A percentile compares a stretch with the other conserved stretches of the same genome.
Conservation (phyloP, 2,329 filamentous ascomycete genomes). For the Calonectria honghensis region DNA sequence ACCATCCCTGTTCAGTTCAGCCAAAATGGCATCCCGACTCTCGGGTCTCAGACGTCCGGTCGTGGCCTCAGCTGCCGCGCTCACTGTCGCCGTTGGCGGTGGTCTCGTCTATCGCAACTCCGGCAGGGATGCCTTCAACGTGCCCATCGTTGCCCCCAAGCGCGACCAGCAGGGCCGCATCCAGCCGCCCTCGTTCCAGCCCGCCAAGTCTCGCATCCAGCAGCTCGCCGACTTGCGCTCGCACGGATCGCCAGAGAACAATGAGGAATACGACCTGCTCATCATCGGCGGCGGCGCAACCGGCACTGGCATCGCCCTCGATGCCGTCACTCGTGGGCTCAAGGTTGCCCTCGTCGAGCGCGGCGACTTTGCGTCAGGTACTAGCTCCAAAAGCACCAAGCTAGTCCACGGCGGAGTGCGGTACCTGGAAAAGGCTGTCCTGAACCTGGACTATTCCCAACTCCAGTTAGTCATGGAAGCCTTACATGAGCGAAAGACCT, state of each 20-base stretch:
- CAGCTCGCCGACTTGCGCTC: constrained; percentile 64
- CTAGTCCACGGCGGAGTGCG: constrained; percentile 89
- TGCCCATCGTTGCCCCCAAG: constrained; percentile 59
- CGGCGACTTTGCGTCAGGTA: constrained; percentile 88
- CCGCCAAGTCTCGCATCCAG: constrained; percentile 59
- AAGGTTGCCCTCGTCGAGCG: constrained; percentile 88
- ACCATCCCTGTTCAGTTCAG: neutral
- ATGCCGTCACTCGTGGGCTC: constrained; percentile 85
- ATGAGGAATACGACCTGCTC: constrained; percentile 83
- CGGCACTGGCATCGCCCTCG: constrained; percentile 86
- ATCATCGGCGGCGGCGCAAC: constrained; percentile 88
- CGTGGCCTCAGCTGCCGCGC: constrained; percentile 57
- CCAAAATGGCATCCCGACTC: constrained; percentile 61
- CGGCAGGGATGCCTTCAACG: constrained; percentile 57
- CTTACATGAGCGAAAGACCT: constrained; percentile 87
- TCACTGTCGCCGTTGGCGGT: constrained; percentile 55
- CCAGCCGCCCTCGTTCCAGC: constrained; percentile 61
- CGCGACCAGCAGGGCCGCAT: constrained; percentile 62
- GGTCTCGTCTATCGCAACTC: constrained; percentile 56
- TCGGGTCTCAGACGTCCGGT: constrained; percentile 60
- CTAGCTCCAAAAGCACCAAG: constrained; percentile 91
- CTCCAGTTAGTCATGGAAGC: constrained; percentile 88
- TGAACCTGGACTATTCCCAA: constrained; percentile 90
- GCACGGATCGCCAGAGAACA: constrained; percentile 57
- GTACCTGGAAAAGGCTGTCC: constrained; percentile 90